These are phyloP conservation scores for Fragosphaeria purpurea DNA, from an alignment of 2,329 filamentous ascomycete genomes.

Conservation along the genomic window DNA sequence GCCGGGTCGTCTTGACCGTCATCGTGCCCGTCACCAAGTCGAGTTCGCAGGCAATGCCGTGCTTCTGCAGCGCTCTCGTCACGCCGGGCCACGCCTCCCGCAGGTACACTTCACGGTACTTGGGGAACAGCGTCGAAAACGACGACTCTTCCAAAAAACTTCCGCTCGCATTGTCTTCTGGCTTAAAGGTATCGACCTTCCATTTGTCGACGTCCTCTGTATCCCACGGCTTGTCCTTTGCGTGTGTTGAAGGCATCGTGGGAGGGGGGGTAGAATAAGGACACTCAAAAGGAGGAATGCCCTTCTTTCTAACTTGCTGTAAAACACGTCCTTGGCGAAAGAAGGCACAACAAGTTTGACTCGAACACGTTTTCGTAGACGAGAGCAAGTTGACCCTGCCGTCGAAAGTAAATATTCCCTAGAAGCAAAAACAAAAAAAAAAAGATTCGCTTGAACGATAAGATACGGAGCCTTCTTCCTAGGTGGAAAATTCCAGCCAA, in stretches of 20 bases:
- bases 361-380: too few species aligned
- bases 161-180: slow-evolving; percentile 75
- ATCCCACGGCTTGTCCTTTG: slow-evolving; percentile 88
- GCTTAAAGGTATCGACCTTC: slow-evolving; percentile 81
- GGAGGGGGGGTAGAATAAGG: not conserved
- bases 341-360: too few species aligned
- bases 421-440: too few species aligned
- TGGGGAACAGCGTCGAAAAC: slow-evolving; percentile 81
- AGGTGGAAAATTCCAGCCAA: too few species aligned
- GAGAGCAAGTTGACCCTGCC: too few species aligned
- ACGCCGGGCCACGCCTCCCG: slow-evolving; percentile 89
- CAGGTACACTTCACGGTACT: slow-evolving; percentile 91
- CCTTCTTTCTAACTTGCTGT: too few species aligned
- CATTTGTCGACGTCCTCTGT: slow-evolving; percentile 97
- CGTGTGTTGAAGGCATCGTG: slow-evolving; percentile 76
- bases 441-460: too few species aligned
- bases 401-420: too few species aligned
- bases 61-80: slow-evolving; percentile 76
- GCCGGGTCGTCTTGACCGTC: slow-evolving; percentile 90
- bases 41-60: slow-evolving; percentile 80
- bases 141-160: slow-evolving; percentile 89
- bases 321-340: too few species aligned
- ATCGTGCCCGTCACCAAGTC: slow-evolving; percentile 94
- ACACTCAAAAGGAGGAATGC: too few species aligned
- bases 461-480: too few species aligned